Conservation (phyloP, 768 basidiomycete species). For the Cystobasidium ongulense region DNA sequence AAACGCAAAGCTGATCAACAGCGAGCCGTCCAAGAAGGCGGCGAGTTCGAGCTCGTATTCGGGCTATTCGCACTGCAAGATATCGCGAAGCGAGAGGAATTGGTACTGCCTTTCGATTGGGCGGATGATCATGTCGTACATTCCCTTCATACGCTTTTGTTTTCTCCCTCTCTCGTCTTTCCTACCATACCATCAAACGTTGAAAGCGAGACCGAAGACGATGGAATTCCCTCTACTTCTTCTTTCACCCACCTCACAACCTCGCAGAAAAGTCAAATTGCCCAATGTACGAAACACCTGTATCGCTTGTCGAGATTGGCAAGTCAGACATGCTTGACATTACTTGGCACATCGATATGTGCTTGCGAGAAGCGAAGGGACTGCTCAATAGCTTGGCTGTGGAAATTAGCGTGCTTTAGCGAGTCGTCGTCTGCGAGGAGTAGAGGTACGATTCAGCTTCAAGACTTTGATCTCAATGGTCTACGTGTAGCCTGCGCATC, state of each 20-base stretch:
- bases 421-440: not conserved
- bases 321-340: constrained; percentile 17
- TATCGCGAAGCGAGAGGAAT: constrained; percentile 69
- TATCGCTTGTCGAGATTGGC: constrained; percentile 23
- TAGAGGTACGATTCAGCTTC: not conserved
- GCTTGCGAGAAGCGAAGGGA: constrained; percentile 34
- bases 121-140: constrained; percentile 84
- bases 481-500: constrained; percentile 7
- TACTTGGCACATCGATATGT: constrained; percentile 30
- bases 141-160: constrained; percentile 60
- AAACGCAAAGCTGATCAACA: not conserved
- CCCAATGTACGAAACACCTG: constrained; percentile 3
- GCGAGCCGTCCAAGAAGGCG: constrained; percentile 31
- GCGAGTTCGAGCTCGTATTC: constrained; percentile 54
- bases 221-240: constrained; percentile 23
- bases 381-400: constrained; percentile 32
- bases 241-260: not conserved
- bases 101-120: constrained; percentile 93
- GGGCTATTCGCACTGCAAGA: constrained; percentile 71
- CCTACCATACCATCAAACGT: constrained; percentile 4
- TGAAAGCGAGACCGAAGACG: constrained; percentile 1
- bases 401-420: constrained; percentile 30
- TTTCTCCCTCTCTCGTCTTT: constrained; percentile 43
- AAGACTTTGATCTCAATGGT: constrained; percentile 22
- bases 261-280: not conserved